Evolutionary conservation across 306 rosid genomes (phyloP), one percentile per base, ranked within the genome.

Genomic region (Fragaria ananassa): DNA sequence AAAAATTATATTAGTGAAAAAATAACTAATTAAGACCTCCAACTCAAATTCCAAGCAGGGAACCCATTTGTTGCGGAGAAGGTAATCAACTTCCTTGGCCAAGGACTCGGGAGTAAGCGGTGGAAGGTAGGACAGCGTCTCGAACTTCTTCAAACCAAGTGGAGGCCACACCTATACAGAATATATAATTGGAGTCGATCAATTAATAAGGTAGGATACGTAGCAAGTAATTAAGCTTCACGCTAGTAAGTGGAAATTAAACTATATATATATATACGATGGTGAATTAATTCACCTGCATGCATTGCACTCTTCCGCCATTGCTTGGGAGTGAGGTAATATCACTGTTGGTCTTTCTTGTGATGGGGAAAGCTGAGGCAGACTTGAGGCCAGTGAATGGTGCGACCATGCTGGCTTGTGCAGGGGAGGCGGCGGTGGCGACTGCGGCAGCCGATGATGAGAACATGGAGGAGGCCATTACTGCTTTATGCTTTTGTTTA

Each of bases 121-220:
- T 34, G 92, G 96, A 9, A 93, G 86, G 92, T 93, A 93, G 1
- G 97, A 93, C 6, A 93, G 92, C 27, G 97, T 93, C 91, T 93
- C 94, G 46, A 79, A 90, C 85, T 83, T 86, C 94, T 81, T 85
- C 91, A 5, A 0, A 4, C 90, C 91, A 39, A 41, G 0, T 83
- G 94, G 63, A 1, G 97, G 96, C 96, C 97, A 90, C 80, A 93
- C 97, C 94, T 93, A 72, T 29, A 6, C 12, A 31, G 4, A 31
- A n/a, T 54, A 21, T 0, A 25, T 58, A 58, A 58, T 25, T 21
- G 13, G 29, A 56, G 10, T 1, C 4, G 14, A 1, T 21, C 23
- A 56, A 56, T n/a, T 56, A 53, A 7, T 23, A 23, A 31, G 35
- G 35, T 31, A 31, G 35, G 35, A 31, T 31, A 50, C n/a, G 21